These are phyloP conservation scores for Candida sanyaensis DNA, from an alignment of 1,139 yeast genomes.

Conservation along the genomic window DNA sequence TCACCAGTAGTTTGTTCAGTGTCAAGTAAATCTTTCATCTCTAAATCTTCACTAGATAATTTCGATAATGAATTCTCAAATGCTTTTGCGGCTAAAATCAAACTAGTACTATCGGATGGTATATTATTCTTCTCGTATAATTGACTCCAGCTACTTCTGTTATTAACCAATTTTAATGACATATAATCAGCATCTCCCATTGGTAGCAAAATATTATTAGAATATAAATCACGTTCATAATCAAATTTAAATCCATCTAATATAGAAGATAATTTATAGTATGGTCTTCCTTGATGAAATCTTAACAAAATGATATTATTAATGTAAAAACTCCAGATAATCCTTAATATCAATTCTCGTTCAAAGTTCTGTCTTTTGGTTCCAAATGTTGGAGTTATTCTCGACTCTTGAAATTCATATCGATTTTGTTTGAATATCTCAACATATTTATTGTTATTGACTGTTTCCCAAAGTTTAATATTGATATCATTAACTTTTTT, in stretches of 20 bases:
- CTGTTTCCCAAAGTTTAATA: slow-evolving; percentile 22
- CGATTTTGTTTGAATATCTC: slow-evolving; percentile 18
- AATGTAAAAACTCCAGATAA: slow-evolving; percentile 46
- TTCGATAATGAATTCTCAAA: slow-evolving; percentile 31
- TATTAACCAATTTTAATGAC: slow-evolving; percentile 9
- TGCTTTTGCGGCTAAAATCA: slow-evolving; percentile 23
- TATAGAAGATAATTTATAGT: slow-evolving; percentile 18
- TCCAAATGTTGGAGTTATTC: slow-evolving; percentile 13
- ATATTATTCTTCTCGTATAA: slow-evolving; percentile 11
- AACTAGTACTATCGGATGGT: slow-evolving; percentile 13
- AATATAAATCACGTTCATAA: slow-evolving; percentile 17
- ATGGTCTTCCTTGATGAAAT: slow-evolving; percentile 43
- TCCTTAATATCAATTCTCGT: slow-evolving; percentile 36
- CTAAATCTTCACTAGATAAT: slow-evolving; percentile 22
- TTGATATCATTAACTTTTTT: slow-evolving; percentile 16
- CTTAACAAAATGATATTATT: slow-evolving; percentile 32
- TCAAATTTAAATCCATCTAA: slow-evolving; percentile 15
- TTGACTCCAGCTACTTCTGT: slow-evolving; percentile 14
- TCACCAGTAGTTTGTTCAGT: slow-evolving; percentile 7
- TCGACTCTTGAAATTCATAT: slow-evolving; percentile 12
- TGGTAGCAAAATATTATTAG: slow-evolving; percentile 18
- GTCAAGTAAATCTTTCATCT: slow-evolving; percentile 10
- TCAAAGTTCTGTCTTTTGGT: slow-evolving; percentile 36
- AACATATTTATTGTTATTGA: slow-evolving; percentile 26
- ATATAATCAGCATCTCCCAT: slow-evolving; percentile 15